Evolutionary conservation across 345 rosid genomes (phyloP).

Genomic region (Hibiscus trionum): DNA sequence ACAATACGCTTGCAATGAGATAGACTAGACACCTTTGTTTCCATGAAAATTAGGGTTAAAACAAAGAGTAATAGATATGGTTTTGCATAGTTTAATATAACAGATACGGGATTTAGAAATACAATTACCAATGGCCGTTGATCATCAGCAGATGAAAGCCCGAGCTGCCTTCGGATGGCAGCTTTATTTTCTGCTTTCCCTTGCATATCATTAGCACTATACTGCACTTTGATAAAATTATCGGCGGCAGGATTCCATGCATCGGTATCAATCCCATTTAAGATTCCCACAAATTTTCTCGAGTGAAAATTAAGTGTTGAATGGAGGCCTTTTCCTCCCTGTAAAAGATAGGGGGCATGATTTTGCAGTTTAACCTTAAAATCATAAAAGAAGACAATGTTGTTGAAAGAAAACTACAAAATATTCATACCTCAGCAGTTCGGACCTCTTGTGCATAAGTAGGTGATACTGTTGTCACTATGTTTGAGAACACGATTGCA

Average conservation of each 20-base stretch:
- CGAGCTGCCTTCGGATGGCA: conserved; percentile 58
- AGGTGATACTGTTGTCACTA: conserved; percentile 96
- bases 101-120: neutral
- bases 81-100: neutral
- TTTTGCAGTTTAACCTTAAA: neutral
- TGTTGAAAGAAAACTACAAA: conserved; percentile 6
- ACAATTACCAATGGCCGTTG: conserved; percentile 66
- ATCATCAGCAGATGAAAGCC: conserved; percentile 64
- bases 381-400: neutral
- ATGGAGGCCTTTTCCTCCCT: conserved; percentile 95
- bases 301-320: conserved; percentile 72
- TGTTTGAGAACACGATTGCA: conserved; percentile 89
- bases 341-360: conserved; percentile 14
- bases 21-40: neutral
- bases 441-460: conserved; percentile 93
- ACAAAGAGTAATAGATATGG: neutral
- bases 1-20: neutral
- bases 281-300: conserved; percentile 81
- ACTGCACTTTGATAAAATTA: conserved; percentile 68
- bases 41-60: neutral
- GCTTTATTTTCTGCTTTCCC: conserved; percentile 83
- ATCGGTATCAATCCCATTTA: conserved; percentile 89
- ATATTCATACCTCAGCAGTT: conserved; percentile 67
- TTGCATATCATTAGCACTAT: conserved; percentile 66
- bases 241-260: conserved; percentile 95